These are phyloP conservation scores for Candida smagusa DNA, from an alignment of 1,139 yeast genomes.

Conservation along the genomic window DNA sequence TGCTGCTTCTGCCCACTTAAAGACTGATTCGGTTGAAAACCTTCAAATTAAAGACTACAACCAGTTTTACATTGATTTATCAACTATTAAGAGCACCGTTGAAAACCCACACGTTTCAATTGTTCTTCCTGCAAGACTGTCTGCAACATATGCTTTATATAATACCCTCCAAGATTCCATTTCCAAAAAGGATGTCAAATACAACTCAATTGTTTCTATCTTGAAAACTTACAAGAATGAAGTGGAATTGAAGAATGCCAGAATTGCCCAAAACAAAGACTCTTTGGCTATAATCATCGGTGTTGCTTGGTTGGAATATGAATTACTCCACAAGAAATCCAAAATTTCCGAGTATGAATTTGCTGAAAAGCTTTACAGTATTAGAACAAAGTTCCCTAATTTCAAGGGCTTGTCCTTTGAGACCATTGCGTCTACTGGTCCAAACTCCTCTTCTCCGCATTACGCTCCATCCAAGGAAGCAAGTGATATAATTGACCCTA, in stretches of 20 bases:
- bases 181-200: conserved; percentile 23
- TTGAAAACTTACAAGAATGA: conserved; percentile 37
- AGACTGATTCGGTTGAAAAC: conserved; percentile 18
- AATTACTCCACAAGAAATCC: conserved; percentile 24
- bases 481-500: conserved; percentile 39
- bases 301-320: conserved; percentile 41
- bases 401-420: conserved; percentile 53
- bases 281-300: conserved; percentile 41
- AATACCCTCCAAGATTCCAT: conserved; percentile 28
- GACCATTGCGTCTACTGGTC: conserved; percentile 52
- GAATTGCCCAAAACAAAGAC: conserved; percentile 43
- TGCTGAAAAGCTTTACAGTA: conserved; percentile 39
- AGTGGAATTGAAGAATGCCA: conserved; percentile 37
- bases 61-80: conserved; percentile 31
- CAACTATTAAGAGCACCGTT: conserved; percentile 19
- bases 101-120: conserved; percentile 16
- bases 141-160: conserved; percentile 34
- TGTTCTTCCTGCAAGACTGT: conserved; percentile 30
- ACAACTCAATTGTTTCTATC: conserved; percentile 33
- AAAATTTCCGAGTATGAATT: conserved; percentile 40
- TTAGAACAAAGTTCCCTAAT: conserved; percentile 40
- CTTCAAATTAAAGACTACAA: conserved; percentile 29
- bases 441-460: conserved; percentile 55
- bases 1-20: conserved; percentile 21
- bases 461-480: conserved; percentile 49